Evolutionary conservation across 2,329 filamentous ascomycete genomes (phyloP).

Genomic region (Cercospora zeina): DNA sequence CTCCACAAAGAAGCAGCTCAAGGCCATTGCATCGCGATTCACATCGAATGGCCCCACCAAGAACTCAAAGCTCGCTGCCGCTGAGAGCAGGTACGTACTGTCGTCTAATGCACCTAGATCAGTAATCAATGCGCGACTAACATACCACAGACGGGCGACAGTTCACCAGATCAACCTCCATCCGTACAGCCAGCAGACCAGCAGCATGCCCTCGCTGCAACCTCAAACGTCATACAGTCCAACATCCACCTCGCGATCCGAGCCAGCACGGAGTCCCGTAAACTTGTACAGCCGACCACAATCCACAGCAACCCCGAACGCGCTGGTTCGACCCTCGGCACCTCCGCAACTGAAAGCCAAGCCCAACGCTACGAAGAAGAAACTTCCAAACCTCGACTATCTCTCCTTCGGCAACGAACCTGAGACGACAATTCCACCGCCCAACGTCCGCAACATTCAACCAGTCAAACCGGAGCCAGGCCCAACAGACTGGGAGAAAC

Average conservation of each 20-base stretch:
- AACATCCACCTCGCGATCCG: constrained; percentile 47
- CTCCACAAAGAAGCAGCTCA: constrained; percentile 50
- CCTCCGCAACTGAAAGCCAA: constrained; percentile 28
- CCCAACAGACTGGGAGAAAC: constrained; percentile 75
- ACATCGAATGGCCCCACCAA: constrained; percentile 35
- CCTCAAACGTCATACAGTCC: constrained; percentile 46
- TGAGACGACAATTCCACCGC: constrained; percentile 21
- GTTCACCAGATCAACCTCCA: constrained; percentile 50
- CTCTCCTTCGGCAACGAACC: constrained; percentile 49
- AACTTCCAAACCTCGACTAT: constrained; percentile 49
- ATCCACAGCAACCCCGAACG: constrained; percentile 21
- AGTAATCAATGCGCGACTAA: constrained; percentile 2
- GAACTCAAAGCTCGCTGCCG: constrained; percentile 29
- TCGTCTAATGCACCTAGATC: constrained; percentile 35
- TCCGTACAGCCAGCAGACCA: constrained; percentile 49
- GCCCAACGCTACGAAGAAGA: constrained; percentile 20
- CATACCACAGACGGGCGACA: constrained; percentile 43
- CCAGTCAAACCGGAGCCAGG: constrained; percentile 47
- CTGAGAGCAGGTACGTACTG: constrained; percentile 33
- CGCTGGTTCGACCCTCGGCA: constrained; percentile 32
- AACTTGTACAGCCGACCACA: constrained; percentile 38
- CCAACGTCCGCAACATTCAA: constrained; percentile 25
- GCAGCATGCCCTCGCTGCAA: constrained; percentile 54
- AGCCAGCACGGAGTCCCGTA: constrained; percentile 50
- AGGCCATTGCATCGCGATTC: constrained; percentile 51